Evolutionary conservation across 441 rosid genomes (phyloP).

Genomic region (Erysimum pusillum): DNA sequence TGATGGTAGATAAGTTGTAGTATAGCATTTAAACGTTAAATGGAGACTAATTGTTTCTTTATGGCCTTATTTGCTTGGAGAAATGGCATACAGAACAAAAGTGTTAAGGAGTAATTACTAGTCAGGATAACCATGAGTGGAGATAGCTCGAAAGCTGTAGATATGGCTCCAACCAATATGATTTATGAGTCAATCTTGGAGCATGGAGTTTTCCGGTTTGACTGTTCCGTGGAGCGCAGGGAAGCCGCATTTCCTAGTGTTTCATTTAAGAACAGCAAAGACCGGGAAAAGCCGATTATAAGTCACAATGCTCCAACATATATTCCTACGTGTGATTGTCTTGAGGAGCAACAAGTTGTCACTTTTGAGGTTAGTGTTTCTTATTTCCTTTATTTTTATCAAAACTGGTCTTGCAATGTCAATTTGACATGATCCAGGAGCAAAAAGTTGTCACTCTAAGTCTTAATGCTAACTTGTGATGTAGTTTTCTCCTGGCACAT

Average conservation of each 20-base stretch:
- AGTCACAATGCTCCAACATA: conserved; percentile 57
- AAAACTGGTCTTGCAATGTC: not conserved
- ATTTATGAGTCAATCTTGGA: conserved; percentile 78
- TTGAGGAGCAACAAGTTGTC: conserved; percentile 67
- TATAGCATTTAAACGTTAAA: not conserved
- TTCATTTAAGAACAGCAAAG: conserved; percentile 66
- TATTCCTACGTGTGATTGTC: conserved; percentile 59
- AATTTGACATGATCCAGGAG: not conserved
- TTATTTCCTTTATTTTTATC: not conserved
- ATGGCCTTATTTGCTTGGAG: conserved; percentile 22
- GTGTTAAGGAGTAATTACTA: not conserved
- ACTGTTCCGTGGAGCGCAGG: conserved; percentile 67
- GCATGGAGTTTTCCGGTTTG: conserved; percentile 81
- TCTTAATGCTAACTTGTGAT: conserved; percentile 31
- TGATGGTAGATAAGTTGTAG: not conserved
- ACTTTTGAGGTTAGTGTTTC: conserved; percentile 64
- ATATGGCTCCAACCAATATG: conserved; percentile 58
- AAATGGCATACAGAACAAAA: conserved; percentile 31
- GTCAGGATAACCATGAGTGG: conserved; percentile 56
- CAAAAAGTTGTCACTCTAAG: not conserved
- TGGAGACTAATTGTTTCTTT: conserved; percentile 24
- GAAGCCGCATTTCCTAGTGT: conserved; percentile 72
- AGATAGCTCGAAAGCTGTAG: conserved; percentile 48
- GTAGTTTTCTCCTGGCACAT: conserved; percentile 84
- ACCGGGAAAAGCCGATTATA: conserved; percentile 63